These are phyloP conservation scores for Cercophora newfieldiana DNA, from an alignment of 495 filamentous ascomycete species.

Conservation along the genomic window DNA sequence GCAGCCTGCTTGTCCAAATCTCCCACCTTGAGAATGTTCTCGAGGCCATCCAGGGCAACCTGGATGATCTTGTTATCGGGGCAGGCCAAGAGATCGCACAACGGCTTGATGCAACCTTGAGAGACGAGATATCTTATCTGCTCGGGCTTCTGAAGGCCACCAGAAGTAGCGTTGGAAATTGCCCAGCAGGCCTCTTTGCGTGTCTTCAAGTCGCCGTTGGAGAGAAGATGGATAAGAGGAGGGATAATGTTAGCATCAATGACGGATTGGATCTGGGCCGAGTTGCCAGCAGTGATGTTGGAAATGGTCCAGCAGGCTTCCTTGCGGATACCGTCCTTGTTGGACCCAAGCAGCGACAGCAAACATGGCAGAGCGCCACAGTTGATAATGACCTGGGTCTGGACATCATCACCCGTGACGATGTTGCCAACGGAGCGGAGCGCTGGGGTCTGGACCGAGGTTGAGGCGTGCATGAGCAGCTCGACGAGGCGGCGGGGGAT, in stretches of 20 bases:
- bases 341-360: constrained; percentile 87
- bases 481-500: constrained; percentile 97
- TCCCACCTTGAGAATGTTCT: constrained; percentile 99
- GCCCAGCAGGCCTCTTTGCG: constrained; percentile 99
- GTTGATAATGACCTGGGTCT: constrained; percentile 99
- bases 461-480: constrained; percentile 98
- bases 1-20: constrained; percentile 95
- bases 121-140: constrained; percentile 94
- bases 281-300: constrained; percentile 98
- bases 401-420: constrained; percentile 97
- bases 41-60: constrained; percentile 94
- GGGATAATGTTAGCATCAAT: constrained; percentile 97
- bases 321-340: constrained; percentile 98
- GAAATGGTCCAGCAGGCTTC: constrained; percentile 99
- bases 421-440: constrained; percentile 98
- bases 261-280: constrained; percentile 94
- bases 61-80: constrained; percentile 99
- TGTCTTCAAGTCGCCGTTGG: constrained; percentile 98
- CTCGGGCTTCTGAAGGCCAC: constrained; percentile 96
- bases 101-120: constrained; percentile 93
- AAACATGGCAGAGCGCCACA: constrained; percentile 90
- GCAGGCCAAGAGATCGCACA: constrained; percentile 94
- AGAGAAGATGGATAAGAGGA: constrained; percentile 90
- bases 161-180: constrained; percentile 97
- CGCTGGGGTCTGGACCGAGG: constrained; percentile 96